phyloP scores from a whole-genome alignment of 352 stramenopile species.

The Phytophthora sp. region DNA sequence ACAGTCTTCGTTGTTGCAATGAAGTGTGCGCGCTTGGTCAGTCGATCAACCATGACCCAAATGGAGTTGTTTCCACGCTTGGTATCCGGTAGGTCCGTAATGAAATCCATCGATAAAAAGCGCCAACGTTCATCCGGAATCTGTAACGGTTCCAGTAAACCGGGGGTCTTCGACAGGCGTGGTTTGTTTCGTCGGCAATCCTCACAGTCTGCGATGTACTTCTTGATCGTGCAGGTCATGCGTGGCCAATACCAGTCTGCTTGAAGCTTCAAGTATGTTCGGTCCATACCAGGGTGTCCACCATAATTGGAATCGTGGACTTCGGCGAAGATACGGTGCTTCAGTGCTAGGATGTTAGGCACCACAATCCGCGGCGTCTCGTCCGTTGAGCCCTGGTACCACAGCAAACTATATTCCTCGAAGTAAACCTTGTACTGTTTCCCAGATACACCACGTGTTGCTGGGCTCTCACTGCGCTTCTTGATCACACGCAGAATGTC shows the following conservation, averaged over 20 bases:
- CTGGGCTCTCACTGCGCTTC: not conserved
- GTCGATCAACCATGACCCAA: not conserved
- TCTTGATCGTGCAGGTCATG: not conserved
- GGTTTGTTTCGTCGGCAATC: constrained; percentile 8
- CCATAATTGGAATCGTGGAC: not conserved
- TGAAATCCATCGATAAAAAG: constrained; percentile 13
- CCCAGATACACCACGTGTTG: not conserved
- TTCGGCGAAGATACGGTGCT: not conserved
- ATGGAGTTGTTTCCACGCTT: not conserved
- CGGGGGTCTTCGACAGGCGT: constrained; percentile 1
- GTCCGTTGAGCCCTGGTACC: not conserved
- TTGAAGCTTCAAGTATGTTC: not conserved
- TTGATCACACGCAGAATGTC: constrained; percentile 4
- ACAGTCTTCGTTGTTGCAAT: constrained; percentile 2
- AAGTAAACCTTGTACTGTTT: constrained; percentile 13
- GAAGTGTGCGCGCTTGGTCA: constrained; percentile 6
- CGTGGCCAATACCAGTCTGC: not conserved
- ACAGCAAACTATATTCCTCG: not conserved
- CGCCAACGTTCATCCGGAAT: constrained; percentile 5
- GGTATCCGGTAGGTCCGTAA: not conserved
- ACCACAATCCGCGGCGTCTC: not conserved
- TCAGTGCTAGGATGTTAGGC: not conserved
- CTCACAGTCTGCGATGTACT: constrained; percentile 6
- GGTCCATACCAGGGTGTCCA: not conserved
- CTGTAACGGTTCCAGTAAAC: constrained; percentile 3